Evolutionary conservation across 768 basidiomycete genomes (phyloP), one percentile per base, ranked within the genome.

Genomic region (Leccinum subgranulosum): DNA sequence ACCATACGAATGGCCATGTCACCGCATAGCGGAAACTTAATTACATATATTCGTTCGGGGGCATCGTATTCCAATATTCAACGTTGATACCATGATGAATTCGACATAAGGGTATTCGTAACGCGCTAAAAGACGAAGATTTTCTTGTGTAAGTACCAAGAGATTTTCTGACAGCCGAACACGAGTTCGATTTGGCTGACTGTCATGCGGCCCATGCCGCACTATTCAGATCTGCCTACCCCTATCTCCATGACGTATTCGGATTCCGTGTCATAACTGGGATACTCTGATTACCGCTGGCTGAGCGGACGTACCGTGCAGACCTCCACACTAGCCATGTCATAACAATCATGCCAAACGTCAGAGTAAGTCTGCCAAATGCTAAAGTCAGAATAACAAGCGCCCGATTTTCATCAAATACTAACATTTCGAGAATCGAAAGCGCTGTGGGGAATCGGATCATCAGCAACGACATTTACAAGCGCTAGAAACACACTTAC

Each of bases 311-410:
- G 56, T 73, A 73, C 58, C 77, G 75, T 48, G 77, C 75, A 23
- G 83, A 81, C 53, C 76, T 77, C 80, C 79, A 83, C 50, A 78
- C 79, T 23, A 84, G 64, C 81, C 82, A 85, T 52, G 75, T 64
- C 53, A 84, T 69, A 2, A 69, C 68, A n/a, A 73, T 47, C 75
- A 85, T 75, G 9, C 80, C 79, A 49, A 68, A 74, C 12, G 83
- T 81, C 55, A 85, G 64, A 11, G 72, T 73, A 52, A 80, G 60
- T 58, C 83, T 84, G 53, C 15, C 57, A 47, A 53, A 56, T 43
- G 43, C 8, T 27, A 41, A 52, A 11, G 52, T 53, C 58, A 68
- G 51, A 57, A 60, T 31, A 50, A 47, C 31, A 60, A 28, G 3
- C 33, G 27, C 8, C 28, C 28, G 14, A 41, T 14, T 14, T 10